Conservation (phyloP, 208 protist genomes). For the Acanthamoeba lugdunensis region DNA sequence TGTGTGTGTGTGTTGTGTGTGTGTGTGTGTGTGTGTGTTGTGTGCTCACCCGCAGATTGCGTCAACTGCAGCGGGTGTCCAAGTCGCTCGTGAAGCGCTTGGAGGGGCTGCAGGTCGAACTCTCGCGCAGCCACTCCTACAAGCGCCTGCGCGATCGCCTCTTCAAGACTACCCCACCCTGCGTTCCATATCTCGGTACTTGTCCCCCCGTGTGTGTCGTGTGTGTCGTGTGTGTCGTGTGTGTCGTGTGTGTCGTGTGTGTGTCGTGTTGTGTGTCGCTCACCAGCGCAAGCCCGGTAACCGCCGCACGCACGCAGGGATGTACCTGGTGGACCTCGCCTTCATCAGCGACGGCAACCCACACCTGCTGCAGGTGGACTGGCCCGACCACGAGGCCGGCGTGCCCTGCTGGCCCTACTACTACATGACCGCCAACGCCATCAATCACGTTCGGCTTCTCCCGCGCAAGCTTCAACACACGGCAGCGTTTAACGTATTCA, state of each 20-base stretch:
- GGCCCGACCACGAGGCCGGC: background rate
- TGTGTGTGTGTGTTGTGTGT: too few species aligned
- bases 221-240: too few species aligned
- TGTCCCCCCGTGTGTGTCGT: background rate
- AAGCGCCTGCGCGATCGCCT: background rate
- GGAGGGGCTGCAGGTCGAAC: background rate
- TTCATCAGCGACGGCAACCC: constrained; percentile 37
- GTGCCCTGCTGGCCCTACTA: background rate
- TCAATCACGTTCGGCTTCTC: background rate
- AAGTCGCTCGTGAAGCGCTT: background rate
- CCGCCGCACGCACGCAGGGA: background rate
- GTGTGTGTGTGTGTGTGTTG: background rate
- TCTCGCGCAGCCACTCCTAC: background rate
- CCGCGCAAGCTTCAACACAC: too few species aligned
- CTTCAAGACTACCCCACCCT: background rate
- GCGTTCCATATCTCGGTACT: background rate
- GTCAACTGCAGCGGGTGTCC: background rate
- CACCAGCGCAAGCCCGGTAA: background rate
- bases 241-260: too few species aligned
- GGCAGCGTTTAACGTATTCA: too few species aligned
- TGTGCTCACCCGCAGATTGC: background rate
- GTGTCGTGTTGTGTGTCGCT: too few species aligned
- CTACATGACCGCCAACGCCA: constrained; percentile 26
- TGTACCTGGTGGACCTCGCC: constrained; percentile 1
- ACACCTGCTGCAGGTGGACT: background rate